Percentiles rank a stretch among this genome's conserved stretches.
Evolutionary conservation across 768 basidiomycete species (phyloP).

Genomic region (Termitomyces bulborhizus): DNA sequence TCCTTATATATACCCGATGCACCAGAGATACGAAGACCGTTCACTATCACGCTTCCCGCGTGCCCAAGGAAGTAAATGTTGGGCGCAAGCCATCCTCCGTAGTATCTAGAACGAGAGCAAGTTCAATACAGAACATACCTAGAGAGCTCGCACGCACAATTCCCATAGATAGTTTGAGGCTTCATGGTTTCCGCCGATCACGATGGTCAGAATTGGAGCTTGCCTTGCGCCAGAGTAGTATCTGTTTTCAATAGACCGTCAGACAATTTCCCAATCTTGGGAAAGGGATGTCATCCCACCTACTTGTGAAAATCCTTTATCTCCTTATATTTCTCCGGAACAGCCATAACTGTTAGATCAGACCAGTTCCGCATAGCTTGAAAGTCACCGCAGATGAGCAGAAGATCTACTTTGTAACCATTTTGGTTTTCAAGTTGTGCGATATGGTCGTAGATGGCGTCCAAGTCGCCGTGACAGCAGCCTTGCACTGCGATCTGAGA

Average conservation of each 20-base stretch:
- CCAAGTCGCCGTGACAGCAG: slow-evolving; percentile 93
- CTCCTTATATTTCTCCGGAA: slow-evolving; percentile 81
- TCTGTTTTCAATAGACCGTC: slow-evolving; percentile 25
- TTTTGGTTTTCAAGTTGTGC: slow-evolving; percentile 52
- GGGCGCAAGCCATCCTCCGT: slow-evolving; percentile 95
- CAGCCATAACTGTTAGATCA: slow-evolving; percentile 88
- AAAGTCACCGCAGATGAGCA: slow-evolving; percentile 96
- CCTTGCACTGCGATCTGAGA: slow-evolving; percentile 83
- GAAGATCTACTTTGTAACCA: slow-evolving; percentile 68
- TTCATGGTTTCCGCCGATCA: slow-evolving; percentile 98
- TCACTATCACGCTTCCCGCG: slow-evolving; percentile 83
- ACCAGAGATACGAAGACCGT: slow-evolving; percentile 85
- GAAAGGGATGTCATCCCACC: slow-evolving; percentile 14
- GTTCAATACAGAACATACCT: neutral
- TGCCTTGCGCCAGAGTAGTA: slow-evolving; percentile 81
- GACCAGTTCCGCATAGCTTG: slow-evolving; percentile 82
- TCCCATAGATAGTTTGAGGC: slow-evolving; percentile 97
- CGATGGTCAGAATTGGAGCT: slow-evolving; percentile 86
- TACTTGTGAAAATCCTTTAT: slow-evolving; percentile 84
- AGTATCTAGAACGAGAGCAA: slow-evolving; percentile 50
- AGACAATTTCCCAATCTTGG: neutral
- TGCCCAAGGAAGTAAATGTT: slow-evolving; percentile 96
- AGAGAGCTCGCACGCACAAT: slow-evolving; percentile 45
- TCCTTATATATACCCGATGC: slow-evolving; percentile 88
- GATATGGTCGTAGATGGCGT: slow-evolving; percentile 77